phyloP scores from a whole-genome alignment of 2,329 filamentous ascomycete species.

The Neofusicoccum kwambonambiense region DNA sequence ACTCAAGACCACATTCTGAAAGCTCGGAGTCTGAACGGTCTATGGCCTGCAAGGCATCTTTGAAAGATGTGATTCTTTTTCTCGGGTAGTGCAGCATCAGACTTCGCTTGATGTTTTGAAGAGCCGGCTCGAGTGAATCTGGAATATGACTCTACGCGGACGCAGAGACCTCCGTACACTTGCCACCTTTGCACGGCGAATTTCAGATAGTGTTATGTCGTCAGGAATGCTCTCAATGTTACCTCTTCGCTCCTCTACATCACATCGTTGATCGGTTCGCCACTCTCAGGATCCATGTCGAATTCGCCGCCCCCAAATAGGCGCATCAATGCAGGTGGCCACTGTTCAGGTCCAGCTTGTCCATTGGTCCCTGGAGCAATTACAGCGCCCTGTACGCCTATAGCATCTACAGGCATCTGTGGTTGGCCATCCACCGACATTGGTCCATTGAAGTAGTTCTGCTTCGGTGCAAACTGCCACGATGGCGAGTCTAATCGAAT shows the following conservation, averaged over 20 bases:
- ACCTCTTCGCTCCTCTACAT: neutral
- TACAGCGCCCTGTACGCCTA: neutral
- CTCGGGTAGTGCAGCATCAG: too few species aligned
- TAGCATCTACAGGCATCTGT: neutral
- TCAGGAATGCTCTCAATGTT: too few species aligned
- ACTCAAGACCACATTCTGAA: too few species aligned
- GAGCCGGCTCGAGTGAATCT: too few species aligned
- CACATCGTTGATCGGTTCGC: conserved; percentile 4
- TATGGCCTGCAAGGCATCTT: too few species aligned
- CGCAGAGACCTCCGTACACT: too few species aligned
- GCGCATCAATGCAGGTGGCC: conserved; percentile 15
- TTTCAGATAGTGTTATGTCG: too few species aligned
- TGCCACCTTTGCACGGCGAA: too few species aligned
- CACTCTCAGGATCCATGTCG: conserved; percentile 9
- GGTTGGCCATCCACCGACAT: conserved; percentile 1
- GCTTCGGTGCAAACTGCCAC: conserved; percentile 14
- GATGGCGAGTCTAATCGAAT: conserved; percentile 18
- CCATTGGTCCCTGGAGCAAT: neutral
- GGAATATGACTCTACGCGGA: too few species aligned
- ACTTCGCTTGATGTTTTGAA: too few species aligned
- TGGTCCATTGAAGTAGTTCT: neutral
- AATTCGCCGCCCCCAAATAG: conserved; percentile 8
- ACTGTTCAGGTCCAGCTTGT: conserved; percentile 6
- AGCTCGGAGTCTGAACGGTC: too few species aligned
- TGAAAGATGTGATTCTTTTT: too few species aligned